Evolutionary conservation across 148 eudicot genomes (phyloP).

Genomic region (Rhododendron henanense): DNA sequence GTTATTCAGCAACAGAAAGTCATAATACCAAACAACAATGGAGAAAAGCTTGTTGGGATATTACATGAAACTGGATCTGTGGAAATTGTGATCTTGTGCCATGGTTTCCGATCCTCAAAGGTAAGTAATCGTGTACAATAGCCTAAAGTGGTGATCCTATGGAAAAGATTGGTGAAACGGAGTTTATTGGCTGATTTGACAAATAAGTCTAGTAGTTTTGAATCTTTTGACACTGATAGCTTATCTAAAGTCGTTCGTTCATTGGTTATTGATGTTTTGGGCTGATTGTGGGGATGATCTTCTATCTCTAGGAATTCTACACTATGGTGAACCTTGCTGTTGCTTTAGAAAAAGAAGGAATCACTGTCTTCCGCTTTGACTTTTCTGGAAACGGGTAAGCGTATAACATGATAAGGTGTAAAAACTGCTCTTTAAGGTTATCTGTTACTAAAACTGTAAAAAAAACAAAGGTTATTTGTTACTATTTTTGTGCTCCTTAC

Average conservation of each 20-base stretch:
- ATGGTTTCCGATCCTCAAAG: constrained; percentile 63
- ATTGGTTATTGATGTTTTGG: neutral
- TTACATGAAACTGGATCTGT: constrained; percentile 66
- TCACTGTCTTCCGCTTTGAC: constrained; percentile 80
- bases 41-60: constrained; percentile 65
- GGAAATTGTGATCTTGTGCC: constrained; percentile 66
- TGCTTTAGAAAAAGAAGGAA: constrained; percentile 71
- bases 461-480: too few relatives aligned
- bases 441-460: neutral
- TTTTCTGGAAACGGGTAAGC: constrained; percentile 87
- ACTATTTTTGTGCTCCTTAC: neutral
- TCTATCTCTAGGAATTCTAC: constrained; percentile 38
- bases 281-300: neutral
- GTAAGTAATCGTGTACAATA: constrained; percentile 16
- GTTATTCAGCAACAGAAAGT: constrained; percentile 39
- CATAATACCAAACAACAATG: constrained; percentile 38
- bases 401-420: neutral
- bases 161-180: neutral
- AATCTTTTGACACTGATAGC: neutral
- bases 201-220: neutral
- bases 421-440: neutral
- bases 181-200: neutral
- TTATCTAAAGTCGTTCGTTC: neutral
- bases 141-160: neutral
- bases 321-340: constrained; percentile 42